Base-by-base conservation (phyloP, 257 asterid species). In the Primulina tabacum region DNA sequence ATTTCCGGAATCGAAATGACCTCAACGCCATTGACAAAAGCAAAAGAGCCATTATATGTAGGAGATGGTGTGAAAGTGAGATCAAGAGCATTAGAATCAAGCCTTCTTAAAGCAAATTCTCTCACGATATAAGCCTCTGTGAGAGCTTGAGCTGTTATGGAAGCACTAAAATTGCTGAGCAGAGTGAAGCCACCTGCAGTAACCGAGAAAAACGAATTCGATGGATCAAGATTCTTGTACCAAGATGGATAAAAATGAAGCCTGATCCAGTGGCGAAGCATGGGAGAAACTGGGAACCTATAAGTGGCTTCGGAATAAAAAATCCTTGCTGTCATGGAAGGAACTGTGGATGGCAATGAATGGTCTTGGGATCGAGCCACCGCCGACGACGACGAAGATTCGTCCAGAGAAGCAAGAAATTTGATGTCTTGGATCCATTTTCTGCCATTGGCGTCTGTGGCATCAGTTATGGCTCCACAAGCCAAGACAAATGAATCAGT, bases 1-100 rank as follows among this genome's bases (percentile, higher is more conserved):
- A 84, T 79, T 30, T 82, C 84, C 0, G 97, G 94, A 81, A 82
- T 73, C 1, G 95, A 69, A 9, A 90, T 65, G 11, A 92, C 67
- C 74, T 92, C 97, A 24, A 92, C 85, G 66, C 95, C 98, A 58
- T 88, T 92, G 21, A 90, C 69, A 63, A 92, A 92, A 0, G 94
- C 97, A 29, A 79, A 90, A 1, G 86, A 65, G 68, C 64, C 74
- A 2, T 75, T 62, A 24, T 72, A 35, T 0, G 57, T 24, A 12
- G 71, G 16, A 1, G 80, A 72, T 16, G 95, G 97, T 2, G 72
- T 77, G 86, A 90, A 81, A 3, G 90, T 85, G 84, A 90, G 87
- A 24, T 75, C 67, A 18, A 88, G 81, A 6, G 33, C 29, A 9
- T 74, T 75, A 10, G 90, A 75, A 8, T 74, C 62, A 0, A 64